These are phyloP conservation scores for Populus tremula DNA, from an alignment of 345 rosid genomes.

Conservation along the genomic window DNA sequence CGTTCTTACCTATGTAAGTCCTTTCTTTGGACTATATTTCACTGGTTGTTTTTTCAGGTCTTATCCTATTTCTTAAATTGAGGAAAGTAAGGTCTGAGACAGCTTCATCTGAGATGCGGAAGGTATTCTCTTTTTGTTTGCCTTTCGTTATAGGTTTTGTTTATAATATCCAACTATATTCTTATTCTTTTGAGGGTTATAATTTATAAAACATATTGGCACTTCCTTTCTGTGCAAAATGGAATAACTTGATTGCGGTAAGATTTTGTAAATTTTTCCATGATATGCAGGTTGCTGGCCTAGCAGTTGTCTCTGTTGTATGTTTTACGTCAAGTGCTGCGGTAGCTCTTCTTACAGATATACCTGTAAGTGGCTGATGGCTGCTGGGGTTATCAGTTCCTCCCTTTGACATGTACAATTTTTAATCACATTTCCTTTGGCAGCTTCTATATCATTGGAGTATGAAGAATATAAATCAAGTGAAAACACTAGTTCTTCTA, in stretches of 20 bases:
- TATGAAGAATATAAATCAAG: conserved; percentile 23
- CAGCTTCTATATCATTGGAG: conserved; percentile 56
- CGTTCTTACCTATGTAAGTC: neutral
- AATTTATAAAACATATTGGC: neutral
- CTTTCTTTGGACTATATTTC: conserved; percentile 1
- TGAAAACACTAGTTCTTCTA: conserved; percentile 36
- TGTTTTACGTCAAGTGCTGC: conserved; percentile 56
- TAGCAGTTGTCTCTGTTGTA: conserved; percentile 51
- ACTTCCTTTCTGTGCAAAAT: neutral
- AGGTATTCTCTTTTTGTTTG: conserved; percentile 36
- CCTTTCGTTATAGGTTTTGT: neutral
- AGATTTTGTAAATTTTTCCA: neutral
- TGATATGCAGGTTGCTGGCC: conserved; percentile 53
- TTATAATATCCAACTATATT: neutral
- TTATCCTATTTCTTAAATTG: conserved; percentile 52
- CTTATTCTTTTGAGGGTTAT: neutral
- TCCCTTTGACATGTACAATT: neutral
- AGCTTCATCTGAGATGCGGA: conserved; percentile 59
- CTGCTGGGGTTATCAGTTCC: conserved; percentile 2
- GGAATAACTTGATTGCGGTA: neutral
- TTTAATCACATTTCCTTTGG: conserved; percentile 15
- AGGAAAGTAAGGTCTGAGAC: conserved; percentile 61
- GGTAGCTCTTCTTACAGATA: conserved; percentile 46
- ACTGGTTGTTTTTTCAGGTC: conserved; percentile 34
- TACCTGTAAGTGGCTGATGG: conserved; percentile 41